Conservation (phyloP, 495 filamentous ascomycete genomes). For the Xylaria palmicola region DNA sequence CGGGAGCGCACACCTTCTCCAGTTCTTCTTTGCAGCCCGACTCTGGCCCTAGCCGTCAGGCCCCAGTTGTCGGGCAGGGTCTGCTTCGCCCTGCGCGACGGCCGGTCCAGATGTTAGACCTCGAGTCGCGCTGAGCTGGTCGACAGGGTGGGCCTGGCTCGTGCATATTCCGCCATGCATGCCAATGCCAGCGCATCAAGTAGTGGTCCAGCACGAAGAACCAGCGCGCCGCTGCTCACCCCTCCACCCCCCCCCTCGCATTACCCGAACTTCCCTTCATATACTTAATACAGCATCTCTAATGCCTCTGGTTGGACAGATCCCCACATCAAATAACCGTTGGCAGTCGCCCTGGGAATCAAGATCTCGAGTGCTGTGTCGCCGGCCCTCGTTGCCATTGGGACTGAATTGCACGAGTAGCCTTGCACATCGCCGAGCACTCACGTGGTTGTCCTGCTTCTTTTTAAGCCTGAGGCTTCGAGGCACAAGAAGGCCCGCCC, state of each 20-base stretch:
- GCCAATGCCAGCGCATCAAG: slow-evolving; percentile 60
- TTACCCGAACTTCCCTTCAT: slow-evolving; percentile 37
- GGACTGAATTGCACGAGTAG: slow-evolving; percentile 13
- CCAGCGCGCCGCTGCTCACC: slow-evolving; percentile 37
- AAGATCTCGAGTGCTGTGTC: slow-evolving; percentile 35
- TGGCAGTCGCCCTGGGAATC: slow-evolving; percentile 32
- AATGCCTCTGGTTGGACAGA: slow-evolving; percentile 50
- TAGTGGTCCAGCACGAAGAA: slow-evolving; percentile 47
- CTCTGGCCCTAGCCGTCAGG: slow-evolving; percentile 21
- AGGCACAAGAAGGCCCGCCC: slow-evolving; percentile 48
- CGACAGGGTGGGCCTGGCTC: slow-evolving; percentile 48
- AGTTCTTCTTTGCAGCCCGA: slow-evolving; percentile 15
- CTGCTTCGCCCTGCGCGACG: slow-evolving; percentile 34
- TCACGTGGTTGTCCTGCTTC: slow-evolving; percentile 47
- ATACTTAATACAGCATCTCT: slow-evolving; percentile 42
- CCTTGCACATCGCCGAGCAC: slow-evolving; percentile 25
- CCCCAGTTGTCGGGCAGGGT: slow-evolving; percentile 29
- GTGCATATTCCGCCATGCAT: slow-evolving; percentile 60
- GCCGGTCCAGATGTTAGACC: slow-evolving; percentile 33
- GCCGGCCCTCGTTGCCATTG: slow-evolving; percentile 23
- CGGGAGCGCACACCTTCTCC: slow-evolving; percentile 11
- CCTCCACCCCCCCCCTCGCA: slow-evolving; percentile 36
- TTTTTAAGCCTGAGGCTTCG: slow-evolving; percentile 32
- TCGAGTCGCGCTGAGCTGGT: slow-evolving; percentile 34
- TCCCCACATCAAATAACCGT: slow-evolving; percentile 30